Base-by-base conservation (phyloP, 2,329 filamentous ascomycete genomes). In the Cercospora sojina region DNA sequence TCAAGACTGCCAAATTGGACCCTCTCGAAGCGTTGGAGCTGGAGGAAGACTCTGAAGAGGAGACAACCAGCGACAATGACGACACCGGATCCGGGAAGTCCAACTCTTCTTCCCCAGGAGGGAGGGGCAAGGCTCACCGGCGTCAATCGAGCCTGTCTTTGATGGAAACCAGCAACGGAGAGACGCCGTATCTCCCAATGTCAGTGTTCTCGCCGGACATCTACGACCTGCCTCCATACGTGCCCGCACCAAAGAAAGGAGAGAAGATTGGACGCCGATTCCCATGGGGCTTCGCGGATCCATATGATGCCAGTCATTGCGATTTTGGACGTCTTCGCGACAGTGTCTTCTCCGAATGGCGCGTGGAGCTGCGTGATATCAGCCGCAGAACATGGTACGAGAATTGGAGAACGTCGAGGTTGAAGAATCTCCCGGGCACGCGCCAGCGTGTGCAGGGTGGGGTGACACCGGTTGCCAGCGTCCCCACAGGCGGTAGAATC, bases 201-300 rank as follows among this genome's bases (percentile, higher is more conserved):
- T 97, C 93, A 47, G 91, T 97, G 77, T 90, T 99, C 77, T 97
- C 92, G 69, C 95, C 95, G 0, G 95, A 99, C 78, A 86, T 91
- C 49, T 96, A 98, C 80, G 91, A 96, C 74, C 69, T 76, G 12
- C 75, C 75, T 31, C 74, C 74, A 7, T 96, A 92, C 57, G 95
- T 74, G 9, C 68, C 66, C 47, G 67, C 65, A 20, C 43, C 59
- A 32, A 67, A 62, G 64, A 67, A 69, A 29, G 89, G 90, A 8
- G 87, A 85, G 32, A 83, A 91, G 16, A 82, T 96, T 67, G 95
- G 95, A 55, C 91, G 95, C 67, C 89, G 90, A 70, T 99, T 98
- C 78, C 91, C 95, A 0, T 99, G 95, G 95, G 95, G 95, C 6
- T 96, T 97, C 73, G 95, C 95, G 4, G 92, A 98, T 76, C 95